Conservation (phyloP, 1,139 yeast species). For the Kurtzmaniella quercitrusa region DNA sequence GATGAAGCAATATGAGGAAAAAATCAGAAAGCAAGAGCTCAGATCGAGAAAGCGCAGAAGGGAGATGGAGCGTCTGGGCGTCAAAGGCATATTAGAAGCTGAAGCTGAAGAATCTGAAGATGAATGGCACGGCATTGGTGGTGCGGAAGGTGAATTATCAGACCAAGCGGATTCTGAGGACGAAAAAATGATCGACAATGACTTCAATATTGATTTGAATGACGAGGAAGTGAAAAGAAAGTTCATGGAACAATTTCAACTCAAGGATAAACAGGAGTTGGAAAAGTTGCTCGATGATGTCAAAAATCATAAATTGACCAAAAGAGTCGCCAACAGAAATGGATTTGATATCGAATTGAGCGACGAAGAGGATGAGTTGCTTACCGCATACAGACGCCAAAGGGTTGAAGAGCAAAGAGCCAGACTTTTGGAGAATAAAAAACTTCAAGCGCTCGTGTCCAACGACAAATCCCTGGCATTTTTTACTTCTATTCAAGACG, state of each 20-base stretch:
- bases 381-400: conserved; percentile 47
- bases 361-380: conserved; percentile 61
- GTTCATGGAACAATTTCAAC: conserved; percentile 64
- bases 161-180: conserved; percentile 72
- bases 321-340: conserved; percentile 49
- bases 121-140: conserved; percentile 92
- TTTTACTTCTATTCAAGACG: conserved; percentile 64
- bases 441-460: conserved; percentile 42
- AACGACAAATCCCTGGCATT: conserved; percentile 68
- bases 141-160: conserved; percentile 67
- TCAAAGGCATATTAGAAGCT: conserved; percentile 59
- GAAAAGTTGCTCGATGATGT: conserved; percentile 77
- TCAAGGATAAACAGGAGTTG: conserved; percentile 66
- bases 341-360: conserved; percentile 64
- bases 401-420: conserved; percentile 54
- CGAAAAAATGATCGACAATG: conserved; percentile 79
- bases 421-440: conserved; percentile 52
- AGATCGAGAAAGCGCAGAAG: conserved; percentile 36
- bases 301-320: conserved; percentile 75
- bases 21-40: conserved; percentile 36
- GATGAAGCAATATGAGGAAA: conserved; percentile 34
- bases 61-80: conserved; percentile 50
- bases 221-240: conserved; percentile 58
- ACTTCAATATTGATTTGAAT: conserved; percentile 54
- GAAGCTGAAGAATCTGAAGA: conserved; percentile 97